These are phyloP conservation scores for Chaetomium sp. DNA, from an alignment of 2,329 filamentous ascomycete species.

Conservation along the genomic window DNA sequence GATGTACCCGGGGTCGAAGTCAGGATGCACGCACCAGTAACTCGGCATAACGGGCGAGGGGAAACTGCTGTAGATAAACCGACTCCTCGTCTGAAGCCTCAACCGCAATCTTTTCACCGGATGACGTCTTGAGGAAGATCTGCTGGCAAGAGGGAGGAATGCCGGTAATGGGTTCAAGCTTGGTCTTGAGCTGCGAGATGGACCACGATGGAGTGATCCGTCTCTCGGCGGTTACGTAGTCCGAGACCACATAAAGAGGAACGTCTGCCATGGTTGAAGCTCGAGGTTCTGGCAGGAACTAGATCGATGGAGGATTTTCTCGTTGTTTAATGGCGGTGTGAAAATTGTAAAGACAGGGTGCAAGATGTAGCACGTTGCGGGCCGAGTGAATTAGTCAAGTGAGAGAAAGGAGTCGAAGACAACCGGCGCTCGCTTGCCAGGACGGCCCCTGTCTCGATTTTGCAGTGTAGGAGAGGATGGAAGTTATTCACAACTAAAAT, in stretches of 20 bases:
- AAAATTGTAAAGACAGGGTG: not conserved
- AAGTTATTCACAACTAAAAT: not conserved
- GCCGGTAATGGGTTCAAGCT: conserved; percentile 91
- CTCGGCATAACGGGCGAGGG: conserved; percentile 73
- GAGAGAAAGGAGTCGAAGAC: conserved; percentile 1
- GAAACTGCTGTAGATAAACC: conserved; percentile 64
- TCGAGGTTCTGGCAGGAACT: not conserved
- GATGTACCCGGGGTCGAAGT: not conserved
- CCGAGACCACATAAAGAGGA: conserved; percentile 72
- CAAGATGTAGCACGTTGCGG: not conserved
- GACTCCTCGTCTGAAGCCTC: conserved; percentile 73
- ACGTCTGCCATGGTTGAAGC: conserved; percentile 64
- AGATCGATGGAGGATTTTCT: not conserved
- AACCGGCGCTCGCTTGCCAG: not conserved
- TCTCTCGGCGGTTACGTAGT: conserved; percentile 80
- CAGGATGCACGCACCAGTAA: conserved; percentile 64
- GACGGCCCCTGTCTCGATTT: not conserved
- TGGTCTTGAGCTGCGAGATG: conserved; percentile 78
- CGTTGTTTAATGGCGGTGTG: not conserved
- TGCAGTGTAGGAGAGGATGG: not conserved
- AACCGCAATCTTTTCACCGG: conserved; percentile 64
- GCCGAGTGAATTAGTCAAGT: not conserved
- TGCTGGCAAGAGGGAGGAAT: conserved; percentile 79
- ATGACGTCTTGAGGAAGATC: conserved; percentile 68
- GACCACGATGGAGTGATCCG: conserved; percentile 92